Evolutionary conservation across 345 rosid genomes (phyloP), one percentile per base, ranked within the genome.

Genomic region (Noccaea caerulescens): DNA sequence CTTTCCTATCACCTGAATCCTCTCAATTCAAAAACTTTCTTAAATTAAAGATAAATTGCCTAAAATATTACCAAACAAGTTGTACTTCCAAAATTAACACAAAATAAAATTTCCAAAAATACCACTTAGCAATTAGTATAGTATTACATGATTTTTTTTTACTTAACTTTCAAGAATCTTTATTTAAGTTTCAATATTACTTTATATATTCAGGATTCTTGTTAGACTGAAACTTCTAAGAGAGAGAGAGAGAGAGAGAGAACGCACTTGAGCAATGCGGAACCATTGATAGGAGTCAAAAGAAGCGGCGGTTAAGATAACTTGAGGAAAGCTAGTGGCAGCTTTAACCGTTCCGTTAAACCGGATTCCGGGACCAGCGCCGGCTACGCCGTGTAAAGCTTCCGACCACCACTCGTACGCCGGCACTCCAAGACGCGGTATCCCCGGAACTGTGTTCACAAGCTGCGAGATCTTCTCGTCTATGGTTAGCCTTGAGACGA

Each of bases 311-410:
- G 88, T 75, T 27, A 87, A 82, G 43, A 93, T 93, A 64, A 91
- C 96, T 34, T 89, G 96, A 62, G 97, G 98, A 80, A 91, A 91
- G 82, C 88, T 91, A 43, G 97, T 91, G 39, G 97, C 96, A n/a
- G 79, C 72, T 60, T 34, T 63, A 39, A 91, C 82, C 64, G 79
- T 57, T 0, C 90, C 88, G 13, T 83, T 75, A 67, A 93, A 84
- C 42, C 57, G 73, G 75, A 87, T 76, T 37, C 98, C 98, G 0
- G 66, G 72, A 12, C 76, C 80, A 0, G 58, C 86, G 8, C 54
- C 50, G 53, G 97, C 65, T 42, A 89, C 89, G 6, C 98, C 96
- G 4, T 93, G 98, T 12, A 93, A 77, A 10, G 95, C 94, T 82
- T 91, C 98, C 3, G 96, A 85, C 98, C 97, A 91, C 97, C 98